Base-by-base conservation (phyloP, 768 basidiomycete genomes). In the Xerocomus spinulosus region DNA sequence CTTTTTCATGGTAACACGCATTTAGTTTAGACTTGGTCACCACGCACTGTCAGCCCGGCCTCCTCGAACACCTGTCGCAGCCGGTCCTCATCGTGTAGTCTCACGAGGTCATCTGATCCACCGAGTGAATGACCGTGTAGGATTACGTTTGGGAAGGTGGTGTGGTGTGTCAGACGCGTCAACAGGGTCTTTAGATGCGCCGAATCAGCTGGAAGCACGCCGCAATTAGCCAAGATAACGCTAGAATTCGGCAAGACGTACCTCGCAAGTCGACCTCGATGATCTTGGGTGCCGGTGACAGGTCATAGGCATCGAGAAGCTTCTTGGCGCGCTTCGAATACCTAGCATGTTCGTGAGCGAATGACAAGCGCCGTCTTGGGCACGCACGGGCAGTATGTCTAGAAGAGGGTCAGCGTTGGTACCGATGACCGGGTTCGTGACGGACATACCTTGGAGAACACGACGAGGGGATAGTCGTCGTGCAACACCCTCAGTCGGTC, bases 381-480 rank as follows among this genome's bases (percentile, higher is more conserved):
- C 18, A 76, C 82, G 55, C 61, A 89, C 86, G 78, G 80, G 77
- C 89, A 91, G 59, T 82, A 85, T 20, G 85, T 78, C 85, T 86
- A 42, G 5, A 15, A 8, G n/a, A n/a, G 45, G 14, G 9, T 17
- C 17, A 15, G n/a, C 3, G n/a, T 24, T 9, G 25, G 21, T 23
- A 4, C 10, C 14, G 3, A 9, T 32, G n/a, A 4, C 8, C 17
- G 17, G 5, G 21, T 9, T 17, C n/a, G 21, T 1, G n/a, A 21
- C 12, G 5, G 36, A 64, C 73, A 26, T 46, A 83, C 86, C 74
- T 92, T 92, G 73, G 87, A 90, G 58, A 92, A 90, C 12, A 92
- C 80, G 37, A 91, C 71, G 7, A 92, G 66, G 2, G 88, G 88
- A 55, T 78, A 73, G 26, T 77, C 63, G 15, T 71, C 58, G 30